These are phyloP conservation scores for Breynia disticha DNA, from an alignment of 441 rosid species.

Conservation along the genomic window DNA sequence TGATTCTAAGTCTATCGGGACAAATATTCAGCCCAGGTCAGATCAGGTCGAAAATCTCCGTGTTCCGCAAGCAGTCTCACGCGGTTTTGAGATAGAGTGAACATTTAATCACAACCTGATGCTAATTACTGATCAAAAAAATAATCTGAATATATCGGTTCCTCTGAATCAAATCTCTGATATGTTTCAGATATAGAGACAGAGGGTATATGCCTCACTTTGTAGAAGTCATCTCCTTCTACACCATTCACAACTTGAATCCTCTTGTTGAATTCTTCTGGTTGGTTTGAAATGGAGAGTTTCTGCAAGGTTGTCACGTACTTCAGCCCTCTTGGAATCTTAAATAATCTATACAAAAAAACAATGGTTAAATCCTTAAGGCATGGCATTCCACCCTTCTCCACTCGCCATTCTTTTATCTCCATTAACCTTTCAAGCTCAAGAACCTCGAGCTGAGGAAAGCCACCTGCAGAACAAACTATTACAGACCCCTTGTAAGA, in stretches of 20 bases:
- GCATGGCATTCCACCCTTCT: constrained; percentile 6
- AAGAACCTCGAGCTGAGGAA: background rate
- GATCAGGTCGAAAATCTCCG: too few species aligned
- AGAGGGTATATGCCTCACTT: background rate
- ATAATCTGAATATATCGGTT: too few species aligned
- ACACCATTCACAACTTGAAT: background rate
- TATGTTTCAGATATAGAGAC: background rate
- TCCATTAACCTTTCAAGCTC: background rate
- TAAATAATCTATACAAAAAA: background rate
- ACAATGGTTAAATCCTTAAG: background rate
- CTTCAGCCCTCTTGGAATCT: constrained; percentile 5
- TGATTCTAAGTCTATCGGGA: too few species aligned
- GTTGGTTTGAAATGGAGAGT: background rate
- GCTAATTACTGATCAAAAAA: too few species aligned
- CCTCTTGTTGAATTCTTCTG: background rate
- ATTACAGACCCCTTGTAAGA: constrained; percentile 1
- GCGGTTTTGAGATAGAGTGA: too few species aligned
- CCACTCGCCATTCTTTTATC: constrained; percentile 2
- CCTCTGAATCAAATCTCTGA: too few species aligned
- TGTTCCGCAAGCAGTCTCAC: too few species aligned
- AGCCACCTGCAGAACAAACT: background rate
- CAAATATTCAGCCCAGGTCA: too few species aligned
- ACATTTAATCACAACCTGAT: too few species aligned
- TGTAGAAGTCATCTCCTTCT: constrained; percentile 7
- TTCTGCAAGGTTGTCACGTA: constrained; percentile 3